A percentile compares a stretch with the other conserved stretches of the same genome.
Evolutionary conservation across 371 early-diverging fungal genomes (phyloP).

Genomic region (Mucor circinelloides): DNA sequence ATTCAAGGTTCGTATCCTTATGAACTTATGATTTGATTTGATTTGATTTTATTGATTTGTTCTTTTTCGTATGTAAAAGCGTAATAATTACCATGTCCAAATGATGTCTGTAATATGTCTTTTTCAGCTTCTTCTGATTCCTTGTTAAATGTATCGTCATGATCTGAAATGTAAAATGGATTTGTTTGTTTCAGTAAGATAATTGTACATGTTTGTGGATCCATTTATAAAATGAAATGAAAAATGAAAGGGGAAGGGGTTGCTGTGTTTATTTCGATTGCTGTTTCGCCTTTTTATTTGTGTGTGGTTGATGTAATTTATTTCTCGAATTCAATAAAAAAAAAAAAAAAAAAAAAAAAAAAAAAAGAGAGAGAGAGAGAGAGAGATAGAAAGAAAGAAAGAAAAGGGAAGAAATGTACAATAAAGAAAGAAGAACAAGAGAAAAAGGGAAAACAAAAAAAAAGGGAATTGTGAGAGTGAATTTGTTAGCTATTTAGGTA

Average conservation of each 20-base stretch:
- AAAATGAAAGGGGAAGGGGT: conserved; percentile 6
- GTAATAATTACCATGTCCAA: conserved; percentile 22
- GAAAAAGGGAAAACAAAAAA: not conserved
- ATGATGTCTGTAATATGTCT: conserved; percentile 17
- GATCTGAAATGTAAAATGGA: conserved; percentile 24
- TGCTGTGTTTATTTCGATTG: conserved; percentile 19
- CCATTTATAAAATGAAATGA: conserved; percentile 9
- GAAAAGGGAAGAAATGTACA: not conserved
- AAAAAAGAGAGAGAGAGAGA: not conserved
- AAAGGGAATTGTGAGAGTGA: not conserved
- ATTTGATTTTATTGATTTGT: not conserved
- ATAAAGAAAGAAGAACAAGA: not conserved
- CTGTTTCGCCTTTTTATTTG: not conserved
- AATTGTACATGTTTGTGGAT: not conserved
- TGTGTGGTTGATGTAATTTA: not conserved
- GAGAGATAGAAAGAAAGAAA: not conserved
- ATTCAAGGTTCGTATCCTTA: conserved; percentile 20
- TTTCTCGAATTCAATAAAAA: not conserved
- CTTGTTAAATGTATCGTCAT: conserved; percentile 12
- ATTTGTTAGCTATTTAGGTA: not conserved
- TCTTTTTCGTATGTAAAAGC: not conserved
- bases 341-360: conserved; percentile 3
- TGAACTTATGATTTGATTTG: conserved; percentile 13
- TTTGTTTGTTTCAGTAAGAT: conserved; percentile 9
- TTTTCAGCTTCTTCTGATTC: conserved; percentile 6